A percentile compares a stretch with the other conserved stretches of the same genome.
Conservation (phyloP, 495 filamentous ascomycete genomes). For the Penicillium fimorum region DNA sequence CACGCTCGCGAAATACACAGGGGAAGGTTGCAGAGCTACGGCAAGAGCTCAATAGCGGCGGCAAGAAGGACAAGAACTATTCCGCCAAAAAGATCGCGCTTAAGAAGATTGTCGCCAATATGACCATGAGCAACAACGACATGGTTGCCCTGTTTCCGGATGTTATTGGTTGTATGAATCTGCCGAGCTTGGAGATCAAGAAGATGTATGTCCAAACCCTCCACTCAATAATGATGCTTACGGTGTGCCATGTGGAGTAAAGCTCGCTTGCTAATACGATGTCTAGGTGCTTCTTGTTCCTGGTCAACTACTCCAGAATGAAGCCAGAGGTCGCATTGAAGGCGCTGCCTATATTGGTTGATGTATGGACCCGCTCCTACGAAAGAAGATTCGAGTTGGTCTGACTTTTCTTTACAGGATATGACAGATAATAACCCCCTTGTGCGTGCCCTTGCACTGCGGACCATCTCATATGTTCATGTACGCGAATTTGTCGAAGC, state of each 20-base stretch:
- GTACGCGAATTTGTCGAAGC: conserved; percentile 94
- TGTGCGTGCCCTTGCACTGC: conserved; percentile 86
- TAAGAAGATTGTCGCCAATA: conserved; percentile 99
- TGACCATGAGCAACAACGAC: conserved; percentile 99
- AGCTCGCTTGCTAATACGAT: conserved; percentile 22
- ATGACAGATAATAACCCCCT: conserved; percentile 93
- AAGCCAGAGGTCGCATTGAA: conserved; percentile 94
- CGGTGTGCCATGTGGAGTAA: background rate
- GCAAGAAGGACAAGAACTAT: conserved; percentile 98
- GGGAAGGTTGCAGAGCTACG: conserved; percentile 98
- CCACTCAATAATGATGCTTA: conserved; percentile 7
- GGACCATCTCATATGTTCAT: conserved; percentile 97
- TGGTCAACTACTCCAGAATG: conserved; percentile 94
- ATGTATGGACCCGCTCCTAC: conserved; percentile 51
- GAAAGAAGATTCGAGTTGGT: background rate
- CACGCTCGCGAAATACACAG: conserved; percentile 56
- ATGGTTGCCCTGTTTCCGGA: conserved; percentile 98
- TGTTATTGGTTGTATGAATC: conserved; percentile 89
- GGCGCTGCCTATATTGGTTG: conserved; percentile 81
- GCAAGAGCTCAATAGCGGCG: conserved; percentile 85
- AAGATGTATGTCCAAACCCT: conserved; percentile 75
- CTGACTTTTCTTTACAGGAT: conserved; percentile 56
- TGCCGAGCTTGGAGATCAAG: conserved; percentile 95
- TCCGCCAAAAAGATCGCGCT: conserved; percentile 96
- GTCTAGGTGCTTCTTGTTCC: conserved; percentile 88